Conservation (phyloP, 176 grass and related monocot genomes). For the Aegilops tauschii region DNA sequence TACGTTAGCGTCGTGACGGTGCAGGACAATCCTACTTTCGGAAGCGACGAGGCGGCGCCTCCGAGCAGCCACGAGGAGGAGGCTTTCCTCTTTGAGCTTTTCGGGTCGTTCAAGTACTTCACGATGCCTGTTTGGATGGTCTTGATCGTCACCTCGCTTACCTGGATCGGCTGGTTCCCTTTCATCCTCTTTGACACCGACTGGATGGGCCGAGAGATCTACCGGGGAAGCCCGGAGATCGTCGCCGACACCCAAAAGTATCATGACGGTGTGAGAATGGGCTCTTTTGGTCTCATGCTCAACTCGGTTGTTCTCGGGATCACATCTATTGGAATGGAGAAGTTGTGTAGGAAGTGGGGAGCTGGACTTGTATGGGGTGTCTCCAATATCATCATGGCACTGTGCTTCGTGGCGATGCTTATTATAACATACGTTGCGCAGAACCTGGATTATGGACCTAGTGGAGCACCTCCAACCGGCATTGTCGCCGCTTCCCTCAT, state of each 20-base stretch:
- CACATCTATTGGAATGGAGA: constrained; percentile 79
- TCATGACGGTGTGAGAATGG: constrained; percentile 89
- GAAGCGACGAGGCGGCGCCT: constrained; percentile 36
- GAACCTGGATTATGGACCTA: constrained; percentile 62
- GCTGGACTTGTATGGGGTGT: constrained; percentile 92
- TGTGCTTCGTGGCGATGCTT: constrained; percentile 92
- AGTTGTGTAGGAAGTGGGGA: constrained; percentile 84
- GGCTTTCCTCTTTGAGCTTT: constrained; percentile 90
- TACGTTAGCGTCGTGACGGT: constrained; percentile 61
- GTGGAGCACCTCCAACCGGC: constrained; percentile 55
- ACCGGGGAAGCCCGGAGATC: constrained; percentile 60
- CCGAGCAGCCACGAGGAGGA: constrained; percentile 44
- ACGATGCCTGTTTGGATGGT: constrained; percentile 82
- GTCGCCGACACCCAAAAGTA: constrained; percentile 51
- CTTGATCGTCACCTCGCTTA: constrained; percentile 86
- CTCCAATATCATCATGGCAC: constrained; percentile 86
- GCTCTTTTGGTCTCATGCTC: constrained; percentile 77
- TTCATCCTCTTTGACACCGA: constrained; percentile 95
- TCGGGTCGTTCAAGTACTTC: constrained; percentile 88
- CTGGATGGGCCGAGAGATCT: constrained; percentile 97
- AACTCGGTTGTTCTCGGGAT: constrained; percentile 87
- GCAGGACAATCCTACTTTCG: constrained; percentile 45
- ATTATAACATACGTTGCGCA: constrained; percentile 74
- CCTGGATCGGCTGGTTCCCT: constrained; percentile 92
- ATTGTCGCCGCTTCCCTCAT: constrained; percentile 71